Conservation (phyloP, 441 rosid species). For the Pelargonium fulgidum region DNA sequence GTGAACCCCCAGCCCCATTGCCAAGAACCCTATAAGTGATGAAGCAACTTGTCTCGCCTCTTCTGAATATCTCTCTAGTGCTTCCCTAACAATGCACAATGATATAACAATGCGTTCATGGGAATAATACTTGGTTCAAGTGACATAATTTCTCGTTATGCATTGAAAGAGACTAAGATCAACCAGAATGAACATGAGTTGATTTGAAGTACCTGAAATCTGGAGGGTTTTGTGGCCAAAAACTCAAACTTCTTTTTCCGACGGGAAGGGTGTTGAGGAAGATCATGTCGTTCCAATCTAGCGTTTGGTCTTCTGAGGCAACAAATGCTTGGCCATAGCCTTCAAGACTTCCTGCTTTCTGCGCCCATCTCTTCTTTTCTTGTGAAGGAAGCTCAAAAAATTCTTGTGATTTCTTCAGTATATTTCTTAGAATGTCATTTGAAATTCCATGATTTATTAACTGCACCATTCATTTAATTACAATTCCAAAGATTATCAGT, state of each 20-base stretch:
- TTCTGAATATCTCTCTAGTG: slow-evolving; percentile 27
- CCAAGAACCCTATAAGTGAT: slow-evolving; percentile 20
- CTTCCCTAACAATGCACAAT: slow-evolving; percentile 19
- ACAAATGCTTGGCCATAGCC: slow-evolving; percentile 43
- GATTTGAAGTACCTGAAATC: slow-evolving; percentile 20
- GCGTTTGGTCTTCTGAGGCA: slow-evolving; percentile 35
- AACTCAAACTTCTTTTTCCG: slow-evolving; percentile 22
- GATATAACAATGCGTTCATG: not conserved
- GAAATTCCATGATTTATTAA: slow-evolving; percentile 34
- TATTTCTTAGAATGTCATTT: slow-evolving; percentile 11
- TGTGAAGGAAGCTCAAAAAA: slow-evolving; percentile 33
- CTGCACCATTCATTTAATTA: slow-evolving; percentile 18
- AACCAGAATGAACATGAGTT: not conserved
- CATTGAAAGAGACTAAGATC: no score
- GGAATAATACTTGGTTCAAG: no score
- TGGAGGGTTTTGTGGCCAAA: slow-evolving; percentile 31
- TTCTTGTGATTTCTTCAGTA: slow-evolving; percentile 19
- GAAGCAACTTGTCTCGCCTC: slow-evolving; percentile 22
- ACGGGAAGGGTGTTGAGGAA: slow-evolving; percentile 32
- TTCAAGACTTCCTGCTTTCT: slow-evolving; percentile 33
- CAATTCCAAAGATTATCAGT: not conserved
- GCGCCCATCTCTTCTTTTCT: slow-evolving; percentile 34
- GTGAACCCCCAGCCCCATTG: slow-evolving; percentile 21
- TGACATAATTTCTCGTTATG: no score
- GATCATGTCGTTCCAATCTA: slow-evolving; percentile 42